Base-by-base conservation (phyloP, 768 basidiomycete species). In the Saitozyma sp. region DNA sequence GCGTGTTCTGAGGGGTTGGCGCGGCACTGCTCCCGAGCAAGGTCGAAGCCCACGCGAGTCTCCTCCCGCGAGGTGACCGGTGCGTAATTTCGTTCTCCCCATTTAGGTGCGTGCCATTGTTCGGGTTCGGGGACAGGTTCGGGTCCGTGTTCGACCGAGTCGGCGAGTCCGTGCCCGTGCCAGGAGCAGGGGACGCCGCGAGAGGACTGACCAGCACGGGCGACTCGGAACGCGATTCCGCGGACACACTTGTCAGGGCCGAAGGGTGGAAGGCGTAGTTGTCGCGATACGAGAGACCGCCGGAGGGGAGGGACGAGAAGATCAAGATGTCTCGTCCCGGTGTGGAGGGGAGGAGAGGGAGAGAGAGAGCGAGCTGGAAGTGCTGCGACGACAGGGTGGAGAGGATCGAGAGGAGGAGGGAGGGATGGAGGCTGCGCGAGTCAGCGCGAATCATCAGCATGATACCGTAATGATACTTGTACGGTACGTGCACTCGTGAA, bases 291-390 rank as follows among this genome's bases (percentile, higher is more conserved):
- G 65, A 55, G 9, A 75, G 46, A 20, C 70, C 75, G 8, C 70
- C 68, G 17, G 60, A 50, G 9, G 72, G 72, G 11, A 67, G 50
- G 1, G 72, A 71, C 2, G 64, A 58, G 63, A 76, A 76, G 48
- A 73, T 64, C 17, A 76, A 63, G 41, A 76, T 53, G 50, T 76
- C 75, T 16, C 75, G 59, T 5, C 70, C 66, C 51, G 61, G 63
- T 42, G 43, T 20, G 39, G 70, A 43, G 4, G 75, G 75, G 2
- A 70, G 42, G 2, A 76, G 56, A 9, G 72, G 75, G 3, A 76
- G 54, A 9, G 75, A 74, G 0, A 57, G 66, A 3, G 62, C 54
- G n/a, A 76, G 59, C 14, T 46, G 16, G 58, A 69, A 72, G 50
- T 76, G 75, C 10, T 67, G 53, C 17, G 65, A 14, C 10, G 70